phyloP scores from a whole-genome alignment of 1,284 basidiomycete species.

The Uromyces viciae-fabae region DNA sequence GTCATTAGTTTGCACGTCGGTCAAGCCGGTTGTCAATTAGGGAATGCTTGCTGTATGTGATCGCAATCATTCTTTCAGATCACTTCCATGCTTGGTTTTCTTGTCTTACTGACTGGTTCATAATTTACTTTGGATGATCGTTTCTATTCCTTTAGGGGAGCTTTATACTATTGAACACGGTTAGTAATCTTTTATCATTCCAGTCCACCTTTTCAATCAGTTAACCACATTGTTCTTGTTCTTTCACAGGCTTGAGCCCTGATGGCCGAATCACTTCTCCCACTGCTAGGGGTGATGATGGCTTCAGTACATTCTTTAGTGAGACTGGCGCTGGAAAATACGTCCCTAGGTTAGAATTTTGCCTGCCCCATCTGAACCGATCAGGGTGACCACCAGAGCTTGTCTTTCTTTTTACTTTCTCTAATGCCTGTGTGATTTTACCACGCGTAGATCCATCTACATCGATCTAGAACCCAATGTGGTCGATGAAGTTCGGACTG shows the following conservation, averaged over 20 bases:
- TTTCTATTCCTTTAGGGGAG: constrained; percentile 4
- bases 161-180: constrained; percentile 41
- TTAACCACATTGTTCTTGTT: background rate
- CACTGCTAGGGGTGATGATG: constrained; percentile 72
- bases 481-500: constrained; percentile 92
- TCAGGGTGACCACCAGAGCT: constrained; percentile 47
- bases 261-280: constrained; percentile 81
- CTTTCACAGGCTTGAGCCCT: constrained; percentile 71
- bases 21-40: constrained; percentile 83
- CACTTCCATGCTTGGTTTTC: no score
- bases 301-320: constrained; percentile 94
- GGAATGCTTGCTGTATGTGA: constrained; percentile 37
- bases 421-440: no score
- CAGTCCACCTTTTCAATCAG: background rate
- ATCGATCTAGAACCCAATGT: constrained; percentile 91
- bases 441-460: constrained; percentile 64
- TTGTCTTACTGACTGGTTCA: no score
- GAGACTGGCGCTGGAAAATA: constrained; percentile 67
- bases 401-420: background rate
- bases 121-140: background rate
- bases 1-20: constrained; percentile 92
- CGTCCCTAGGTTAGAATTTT: background rate
- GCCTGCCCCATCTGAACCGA: background rate
- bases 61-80: background rate
- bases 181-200: background rate